Conservation (phyloP, 2,329 filamentous ascomycete genomes). For the Byssoonygena ceratinophila region DNA sequence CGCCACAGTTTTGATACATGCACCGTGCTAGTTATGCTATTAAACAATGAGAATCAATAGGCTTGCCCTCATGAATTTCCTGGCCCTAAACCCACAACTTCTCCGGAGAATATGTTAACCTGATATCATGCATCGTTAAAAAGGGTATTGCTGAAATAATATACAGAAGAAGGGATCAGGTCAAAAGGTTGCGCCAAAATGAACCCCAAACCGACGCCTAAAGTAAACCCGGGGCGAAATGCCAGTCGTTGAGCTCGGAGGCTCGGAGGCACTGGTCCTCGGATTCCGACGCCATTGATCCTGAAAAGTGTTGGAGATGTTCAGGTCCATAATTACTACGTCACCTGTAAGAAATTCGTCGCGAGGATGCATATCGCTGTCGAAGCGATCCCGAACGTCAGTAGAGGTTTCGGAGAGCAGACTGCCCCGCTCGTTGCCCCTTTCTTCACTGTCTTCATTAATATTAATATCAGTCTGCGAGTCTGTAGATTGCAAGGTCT, state of each 20-base stretch:
- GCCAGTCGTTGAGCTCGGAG: slow-evolving; percentile 16
- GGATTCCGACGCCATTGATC: slow-evolving; percentile 32
- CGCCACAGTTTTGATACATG: not conserved
- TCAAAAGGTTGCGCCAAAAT: slow-evolving; percentile 5
- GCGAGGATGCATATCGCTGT: slow-evolving; percentile 25
- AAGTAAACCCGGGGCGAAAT: slow-evolving; percentile 1
- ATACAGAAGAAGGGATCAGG: not conserved
- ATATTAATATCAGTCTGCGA: not conserved
- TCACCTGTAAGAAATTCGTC: slow-evolving; percentile 32
- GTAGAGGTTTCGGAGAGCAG: not conserved
- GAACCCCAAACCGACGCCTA: slow-evolving; percentile 5
- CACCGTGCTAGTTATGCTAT: not conserved
- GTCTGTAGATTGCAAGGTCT: slow-evolving; percentile 24
- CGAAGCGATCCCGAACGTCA: not conserved
- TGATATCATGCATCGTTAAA: not conserved
- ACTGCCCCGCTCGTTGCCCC: slow-evolving; percentile 21
- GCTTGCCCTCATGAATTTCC: not conserved
- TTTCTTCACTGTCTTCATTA: slow-evolving; percentile 9
- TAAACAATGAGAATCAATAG: not conserved
- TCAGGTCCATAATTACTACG: slow-evolving; percentile 30
- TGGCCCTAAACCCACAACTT: not conserved
- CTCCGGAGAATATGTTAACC: not conserved
- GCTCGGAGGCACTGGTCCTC: slow-evolving; percentile 18
- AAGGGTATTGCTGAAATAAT: not conserved
- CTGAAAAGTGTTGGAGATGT: slow-evolving; percentile 27